Base-by-base conservation (phyloP, 768 basidiomycete genomes). In the Coprinopsis marcescibilis region DNA sequence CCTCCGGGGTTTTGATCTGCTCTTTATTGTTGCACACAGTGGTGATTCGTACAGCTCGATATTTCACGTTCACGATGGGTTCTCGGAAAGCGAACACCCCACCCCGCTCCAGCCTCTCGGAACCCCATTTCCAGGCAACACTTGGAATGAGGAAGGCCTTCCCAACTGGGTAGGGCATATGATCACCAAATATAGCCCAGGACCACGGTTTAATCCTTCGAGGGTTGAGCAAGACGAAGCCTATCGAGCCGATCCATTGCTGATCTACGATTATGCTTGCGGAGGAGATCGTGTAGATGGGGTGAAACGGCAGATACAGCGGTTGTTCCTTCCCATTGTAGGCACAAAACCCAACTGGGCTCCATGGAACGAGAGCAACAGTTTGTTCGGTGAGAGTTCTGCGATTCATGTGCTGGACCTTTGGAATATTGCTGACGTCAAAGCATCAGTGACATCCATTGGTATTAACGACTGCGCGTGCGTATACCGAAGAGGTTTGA, bases 391-490 rank as follows among this genome's bases (percentile, higher is more conserved):
- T 78, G 52, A 58, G 69, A 52, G 8, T 1, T 27, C 6, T 4
- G 17, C 38, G 29, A 24, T 15, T 23, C 8, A 41, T 37, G 3
- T 11, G 12, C 21, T 45, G 11, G 26, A 23, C n/a, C 17, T n/a
- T n/a, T 33, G 6, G 24, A n/a, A n/a, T n/a, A n/a, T n/a, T n/a
- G 20, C 17, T 24, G 38, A n/a, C 14, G 27, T 41, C 21, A 45
- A 33, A 23, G 25, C 26, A 36, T 21, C 46, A 83, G 80, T 79
- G 4, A 80, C 76, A 2, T 83, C 79, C 78, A 65, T 81, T 39
- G 82, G 83, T 2, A 83, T 83, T 47, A 85, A 85, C 48, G 82
- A 83, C 60, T 74, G 75, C 67, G 76, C 68, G 77, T 78, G 57
- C 41, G 71, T 52, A 14, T 19, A 38, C 27, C 20, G 33, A 27